Conservation (phyloP, 768 basidiomycete species). For the Trametes meyenii region DNA sequence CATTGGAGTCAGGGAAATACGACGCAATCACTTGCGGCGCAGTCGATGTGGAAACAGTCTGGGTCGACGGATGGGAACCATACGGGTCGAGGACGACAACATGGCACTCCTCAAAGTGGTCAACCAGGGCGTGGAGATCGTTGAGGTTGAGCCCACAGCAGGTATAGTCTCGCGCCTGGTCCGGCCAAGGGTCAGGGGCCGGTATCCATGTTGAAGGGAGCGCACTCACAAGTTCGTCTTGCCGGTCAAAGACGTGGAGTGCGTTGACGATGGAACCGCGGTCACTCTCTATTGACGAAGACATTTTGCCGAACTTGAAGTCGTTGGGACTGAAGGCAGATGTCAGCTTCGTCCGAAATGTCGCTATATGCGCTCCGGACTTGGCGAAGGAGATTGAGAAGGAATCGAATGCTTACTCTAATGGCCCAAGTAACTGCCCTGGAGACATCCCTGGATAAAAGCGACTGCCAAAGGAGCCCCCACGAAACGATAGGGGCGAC, state of each 20-base stretch:
- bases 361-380: not conserved
- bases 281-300: constrained; percentile 63
- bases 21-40: constrained; percentile 17
- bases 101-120: constrained; percentile 92
- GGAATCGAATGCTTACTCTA: constrained; percentile 56
- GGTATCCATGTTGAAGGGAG: not conserved
- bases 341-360: not conserved
- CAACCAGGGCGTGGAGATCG: constrained; percentile 81
- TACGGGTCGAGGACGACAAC: constrained; percentile 69
- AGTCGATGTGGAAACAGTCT: constrained; percentile 11
- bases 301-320: constrained; percentile 49
- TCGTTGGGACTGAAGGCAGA: constrained; percentile 43
- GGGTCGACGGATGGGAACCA: constrained; percentile 28
- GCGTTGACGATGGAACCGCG: constrained; percentile 64
- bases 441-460: constrained; percentile 68
- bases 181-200: not conserved
- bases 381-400: not conserved
- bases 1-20: constrained; percentile 30
- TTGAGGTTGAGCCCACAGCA: constrained; percentile 83
- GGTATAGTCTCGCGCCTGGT: constrained; percentile 81
- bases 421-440: constrained; percentile 58
- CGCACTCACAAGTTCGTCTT: constrained; percentile 69
- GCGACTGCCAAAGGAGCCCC: constrained; percentile 64
- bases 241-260: constrained; percentile 63
- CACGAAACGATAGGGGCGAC: constrained; percentile 68